A percentile compares a stretch with the other conserved stretches of the same genome.
phyloP scores from a whole-genome alignment of 805 yeast genomes.

The Wickerhamomyces silvicola region DNA sequence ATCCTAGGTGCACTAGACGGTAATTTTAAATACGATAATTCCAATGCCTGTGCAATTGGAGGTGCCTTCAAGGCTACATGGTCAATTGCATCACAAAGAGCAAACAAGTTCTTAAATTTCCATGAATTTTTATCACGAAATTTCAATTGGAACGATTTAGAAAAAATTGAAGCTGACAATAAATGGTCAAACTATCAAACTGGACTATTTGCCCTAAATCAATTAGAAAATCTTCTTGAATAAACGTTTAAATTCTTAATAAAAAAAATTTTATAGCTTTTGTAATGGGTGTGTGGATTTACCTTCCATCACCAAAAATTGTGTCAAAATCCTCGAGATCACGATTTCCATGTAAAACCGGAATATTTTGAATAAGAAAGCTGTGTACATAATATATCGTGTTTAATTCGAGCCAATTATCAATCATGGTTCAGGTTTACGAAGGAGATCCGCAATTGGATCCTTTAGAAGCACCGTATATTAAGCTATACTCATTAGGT shows the following conservation, averaged over 20 bases:
- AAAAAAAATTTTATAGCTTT: conserved; percentile 1
- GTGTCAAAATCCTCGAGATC: no score
- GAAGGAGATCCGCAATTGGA: no score
- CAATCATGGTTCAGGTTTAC: no score
- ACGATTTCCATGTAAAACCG: no score
- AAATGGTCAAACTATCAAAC: conserved; percentile 24
- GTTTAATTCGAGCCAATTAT: no score
- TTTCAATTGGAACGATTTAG: conserved; percentile 40
- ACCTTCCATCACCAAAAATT: no score
- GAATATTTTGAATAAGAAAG: no score
- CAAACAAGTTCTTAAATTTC: conserved; percentile 24
- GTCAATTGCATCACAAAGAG: conserved; percentile 33
- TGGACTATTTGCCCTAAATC: conserved; percentile 27
- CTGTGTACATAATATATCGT: no score
- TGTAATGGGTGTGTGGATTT: no score
- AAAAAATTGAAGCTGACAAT: conserved; percentile 19
- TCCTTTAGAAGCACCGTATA: no score
- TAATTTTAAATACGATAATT: conserved; percentile 63
- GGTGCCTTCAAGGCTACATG: conserved; percentile 85
- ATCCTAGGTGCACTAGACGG: conserved; percentile 59
- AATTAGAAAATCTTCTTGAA: conserved; percentile 19
- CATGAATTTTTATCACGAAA: conserved; percentile 39
- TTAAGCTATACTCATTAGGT: background rate
- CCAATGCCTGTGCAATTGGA: conserved; percentile 90
- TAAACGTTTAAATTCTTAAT: no score